A percentile compares a stretch with the other conserved stretches of the same genome.
Conservation (phyloP, 2,329 filamentous ascomycete species). For the Dothistroma septosporum region DNA sequence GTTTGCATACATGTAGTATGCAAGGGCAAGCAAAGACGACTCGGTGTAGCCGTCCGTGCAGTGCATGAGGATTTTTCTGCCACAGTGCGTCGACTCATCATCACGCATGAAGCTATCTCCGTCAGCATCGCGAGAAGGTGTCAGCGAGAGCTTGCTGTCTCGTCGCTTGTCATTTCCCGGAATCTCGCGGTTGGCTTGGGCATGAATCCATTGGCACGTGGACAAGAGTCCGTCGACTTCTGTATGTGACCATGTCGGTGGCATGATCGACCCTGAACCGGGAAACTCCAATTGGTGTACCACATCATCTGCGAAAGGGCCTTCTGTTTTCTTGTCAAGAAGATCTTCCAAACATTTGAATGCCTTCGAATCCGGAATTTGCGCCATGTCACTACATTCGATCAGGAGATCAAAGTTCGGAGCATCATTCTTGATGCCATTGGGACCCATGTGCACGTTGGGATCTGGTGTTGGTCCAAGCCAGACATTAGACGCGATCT, state of each 20-base stretch:
- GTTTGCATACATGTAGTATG: slow-evolving; percentile 90
- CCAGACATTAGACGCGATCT: slow-evolving; percentile 87
- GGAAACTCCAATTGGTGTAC: slow-evolving; percentile 73
- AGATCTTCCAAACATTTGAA: slow-evolving; percentile 61
- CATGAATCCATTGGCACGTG: slow-evolving; percentile 85
- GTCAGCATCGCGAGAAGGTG: slow-evolving; percentile 44
- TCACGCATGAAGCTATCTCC: slow-evolving; percentile 54
- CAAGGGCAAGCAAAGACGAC: slow-evolving; percentile 79
- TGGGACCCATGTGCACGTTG: slow-evolving; percentile 40
- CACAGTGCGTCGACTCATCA: slow-evolving; percentile 27
- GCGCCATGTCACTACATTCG: slow-evolving; percentile 81
- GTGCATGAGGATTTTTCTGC: slow-evolving; percentile 77
- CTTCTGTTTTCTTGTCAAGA: slow-evolving; percentile 29
- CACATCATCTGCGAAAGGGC: slow-evolving; percentile 37
- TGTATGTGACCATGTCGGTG: slow-evolving; percentile 74
- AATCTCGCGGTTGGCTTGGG: slow-evolving; percentile 59
- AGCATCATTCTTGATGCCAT: slow-evolving; percentile 47
- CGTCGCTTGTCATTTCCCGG: slow-evolving; percentile 30
- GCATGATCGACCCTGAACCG: slow-evolving; percentile 86
- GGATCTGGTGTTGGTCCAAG: slow-evolving; percentile 80
- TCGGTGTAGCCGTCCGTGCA: slow-evolving; percentile 97
- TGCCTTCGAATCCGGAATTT: slow-evolving; percentile 64
- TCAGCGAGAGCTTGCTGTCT: slow-evolving; percentile 41
- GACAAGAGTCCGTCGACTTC: slow-evolving; percentile 82
- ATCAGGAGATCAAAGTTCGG: slow-evolving; percentile 67